Percentiles rank a stretch among this genome's conserved stretches.
phyloP scores from a whole-genome alignment of 306 rosid species.

The Rosa chinensis region DNA sequence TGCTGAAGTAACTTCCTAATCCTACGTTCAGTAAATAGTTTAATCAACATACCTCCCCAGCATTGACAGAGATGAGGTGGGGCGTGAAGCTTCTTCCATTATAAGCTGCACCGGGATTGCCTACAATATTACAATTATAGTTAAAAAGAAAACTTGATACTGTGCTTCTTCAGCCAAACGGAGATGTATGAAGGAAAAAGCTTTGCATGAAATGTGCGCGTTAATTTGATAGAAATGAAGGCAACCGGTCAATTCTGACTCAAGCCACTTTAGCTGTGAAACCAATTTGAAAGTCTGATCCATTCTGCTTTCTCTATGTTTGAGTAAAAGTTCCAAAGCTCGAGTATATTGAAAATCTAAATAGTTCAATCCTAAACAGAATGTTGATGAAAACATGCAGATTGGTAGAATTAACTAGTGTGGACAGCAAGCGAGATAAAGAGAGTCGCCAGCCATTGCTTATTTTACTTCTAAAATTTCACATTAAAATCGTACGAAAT shows the following conservation, averaged over 20 bases:
- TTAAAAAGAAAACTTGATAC: background rate
- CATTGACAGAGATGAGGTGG: slow-evolving; percentile 65
- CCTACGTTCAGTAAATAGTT: background rate
- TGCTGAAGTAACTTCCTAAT: no score
- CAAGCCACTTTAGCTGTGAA: no score
- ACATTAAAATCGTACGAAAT: background rate
- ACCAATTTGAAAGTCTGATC: no score
- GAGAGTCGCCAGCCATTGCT: background rate
- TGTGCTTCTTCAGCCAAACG: background rate
- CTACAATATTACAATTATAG: slow-evolving; percentile 17
- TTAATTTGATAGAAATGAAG: background rate
- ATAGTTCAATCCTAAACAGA: background rate
- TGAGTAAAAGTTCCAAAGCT: no score
- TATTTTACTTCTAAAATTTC: background rate
- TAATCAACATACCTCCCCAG: slow-evolving; percentile 69
- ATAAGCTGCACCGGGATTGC: slow-evolving; percentile 37
- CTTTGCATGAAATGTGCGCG: background rate
- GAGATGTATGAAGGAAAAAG: background rate
- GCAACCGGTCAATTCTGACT: no score
- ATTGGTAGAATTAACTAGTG: no score
- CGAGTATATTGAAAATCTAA: background rate
- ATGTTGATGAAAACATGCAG: no score
- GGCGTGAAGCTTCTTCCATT: slow-evolving; percentile 74
- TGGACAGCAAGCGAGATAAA: background rate
- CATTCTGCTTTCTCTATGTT: no score